phyloP scores from a whole-genome alignment of 129 eudicot genomes.

The Escallonia herrerae region DNA sequence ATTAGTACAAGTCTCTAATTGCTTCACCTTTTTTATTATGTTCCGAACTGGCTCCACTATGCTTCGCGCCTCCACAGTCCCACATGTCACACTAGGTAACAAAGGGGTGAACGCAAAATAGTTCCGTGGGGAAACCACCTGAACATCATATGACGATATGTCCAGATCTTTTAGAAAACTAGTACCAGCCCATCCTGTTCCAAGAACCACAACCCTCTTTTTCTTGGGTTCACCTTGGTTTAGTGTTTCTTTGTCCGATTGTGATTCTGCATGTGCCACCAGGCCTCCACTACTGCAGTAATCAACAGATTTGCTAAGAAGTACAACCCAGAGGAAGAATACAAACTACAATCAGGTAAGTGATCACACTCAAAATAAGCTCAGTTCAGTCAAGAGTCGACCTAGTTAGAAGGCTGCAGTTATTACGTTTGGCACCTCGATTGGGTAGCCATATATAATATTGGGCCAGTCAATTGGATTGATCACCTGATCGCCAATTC shows the following conservation, averaged over 20 bases:
- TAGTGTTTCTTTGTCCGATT: slow-evolving; percentile 18
- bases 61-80: slow-evolving; percentile 94
- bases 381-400: background rate
- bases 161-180: slow-evolving; percentile 79
- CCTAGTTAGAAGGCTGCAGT: background rate
- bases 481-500: background rate
- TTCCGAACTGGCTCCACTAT: slow-evolving; percentile 88
- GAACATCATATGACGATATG: slow-evolving; percentile 74
- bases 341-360: background rate
- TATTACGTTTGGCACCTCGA: background rate
- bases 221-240: slow-evolving; percentile 32
- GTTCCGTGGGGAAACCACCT: slow-evolving; percentile 90
- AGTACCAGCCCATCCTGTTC: slow-evolving; percentile 93
- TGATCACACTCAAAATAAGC: background rate
- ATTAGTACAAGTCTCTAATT: background rate
- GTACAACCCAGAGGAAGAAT: background rate
- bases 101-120: slow-evolving; percentile 97
- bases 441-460: background rate
- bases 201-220: slow-evolving; percentile 77
- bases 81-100: slow-evolving; percentile 93
- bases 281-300: slow-evolving; percentile 68
- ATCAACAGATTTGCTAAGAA: slow-evolving; percentile 8
- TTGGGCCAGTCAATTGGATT: background rate
- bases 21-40: slow-evolving; percentile 61
- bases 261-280: slow-evolving; percentile 62